These are phyloP conservation scores for Phyllostachys edulis DNA, from an alignment of 176 grass and related monocot species.

Conservation along the genomic window DNA sequence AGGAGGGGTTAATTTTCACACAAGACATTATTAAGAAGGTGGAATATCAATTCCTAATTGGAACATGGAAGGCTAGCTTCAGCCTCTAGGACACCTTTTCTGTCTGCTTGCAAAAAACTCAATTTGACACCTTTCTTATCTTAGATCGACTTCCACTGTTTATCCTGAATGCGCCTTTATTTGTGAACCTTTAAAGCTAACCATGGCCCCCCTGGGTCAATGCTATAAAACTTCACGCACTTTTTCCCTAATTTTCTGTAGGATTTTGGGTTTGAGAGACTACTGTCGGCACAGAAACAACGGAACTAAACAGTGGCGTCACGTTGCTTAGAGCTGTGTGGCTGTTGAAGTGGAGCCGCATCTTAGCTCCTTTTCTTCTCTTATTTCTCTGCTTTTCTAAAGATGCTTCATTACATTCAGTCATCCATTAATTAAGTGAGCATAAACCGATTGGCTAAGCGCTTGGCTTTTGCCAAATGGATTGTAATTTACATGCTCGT, in stretches of 20 bases:
- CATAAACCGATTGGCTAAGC: neutral
- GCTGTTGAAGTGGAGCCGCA: constrained; percentile 31
- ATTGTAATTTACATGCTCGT: constrained; percentile 5
- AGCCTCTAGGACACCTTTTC: neutral
- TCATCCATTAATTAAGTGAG: neutral
- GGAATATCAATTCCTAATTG: constrained; percentile 26
- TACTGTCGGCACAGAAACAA: neutral
- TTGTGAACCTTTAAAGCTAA: constrained; percentile 45
- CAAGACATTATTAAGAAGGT: neutral
- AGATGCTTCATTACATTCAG: neutral
- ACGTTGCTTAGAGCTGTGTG: constrained; percentile 17
- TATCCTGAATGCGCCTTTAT: constrained; percentile 27
- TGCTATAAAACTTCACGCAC: neutral
- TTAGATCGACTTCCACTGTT: constrained; percentile 15
- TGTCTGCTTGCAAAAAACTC: constrained; percentile 24
- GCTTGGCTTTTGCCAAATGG: neutral
- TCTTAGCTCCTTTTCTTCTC: neutral
- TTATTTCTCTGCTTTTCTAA: neutral
- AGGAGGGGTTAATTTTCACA: neutral
- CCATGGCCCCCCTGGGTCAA: constrained; percentile 10
- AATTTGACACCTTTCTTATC: constrained; percentile 13
- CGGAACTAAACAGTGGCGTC: neutral
- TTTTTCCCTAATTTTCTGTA: neutral
- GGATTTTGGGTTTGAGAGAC: constrained; percentile 16
- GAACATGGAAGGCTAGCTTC: neutral